Base-by-base conservation (phyloP, 2,329 filamentous ascomycete species). In the Ascochyta rabiei region DNA sequence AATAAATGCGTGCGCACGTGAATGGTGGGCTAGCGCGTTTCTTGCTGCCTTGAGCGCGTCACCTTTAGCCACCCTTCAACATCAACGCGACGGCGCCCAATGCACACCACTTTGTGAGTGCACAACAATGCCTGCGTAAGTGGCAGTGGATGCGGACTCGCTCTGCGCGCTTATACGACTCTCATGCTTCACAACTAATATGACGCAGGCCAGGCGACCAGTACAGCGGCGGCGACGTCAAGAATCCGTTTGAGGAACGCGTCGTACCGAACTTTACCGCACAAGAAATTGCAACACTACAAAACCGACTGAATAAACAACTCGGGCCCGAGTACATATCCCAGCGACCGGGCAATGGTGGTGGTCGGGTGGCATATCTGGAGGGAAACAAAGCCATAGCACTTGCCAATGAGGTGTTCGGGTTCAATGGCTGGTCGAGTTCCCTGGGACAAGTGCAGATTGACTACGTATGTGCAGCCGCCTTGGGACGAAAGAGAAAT, bases 381-480 rank as follows among this genome's bases (percentile, higher is more conserved):
- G 87, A 92, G n/a, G 93, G 92, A 1, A 93, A 98, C 71, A 99
- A 99, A 79, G 93, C 90, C 71, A 99, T 99, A 73, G 89, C 90
- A 53, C 87, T 97, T 47, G 93, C 93, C 48, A 97, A 97, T 69
- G 91, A 97, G 73, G 88, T 97, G 1, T 96, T 97, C 77, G 93
- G 93, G 9, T 97, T 97, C 80, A 96, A 97, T 77, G 93, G 93
- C 67, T 99, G 95, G 95, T 96, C 91, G 9, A 96, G 91, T 51
- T 89, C 89, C n/a, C 95, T 99, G 56, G 90, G 93, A 71, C 92
- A 96, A 71, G 89, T 97, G 33, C 89, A 96, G 71, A 90, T 98
- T 56, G 95, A 99, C 75, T 98, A 96, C 75, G 91, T 86, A 71
- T 60, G 80, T 74, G 30, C n/a, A 28, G 3, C n/a, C 16, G 9